phyloP scores from a whole-genome alignment of 345 rosid genomes.

The Gynandropsis gynandra region DNA sequence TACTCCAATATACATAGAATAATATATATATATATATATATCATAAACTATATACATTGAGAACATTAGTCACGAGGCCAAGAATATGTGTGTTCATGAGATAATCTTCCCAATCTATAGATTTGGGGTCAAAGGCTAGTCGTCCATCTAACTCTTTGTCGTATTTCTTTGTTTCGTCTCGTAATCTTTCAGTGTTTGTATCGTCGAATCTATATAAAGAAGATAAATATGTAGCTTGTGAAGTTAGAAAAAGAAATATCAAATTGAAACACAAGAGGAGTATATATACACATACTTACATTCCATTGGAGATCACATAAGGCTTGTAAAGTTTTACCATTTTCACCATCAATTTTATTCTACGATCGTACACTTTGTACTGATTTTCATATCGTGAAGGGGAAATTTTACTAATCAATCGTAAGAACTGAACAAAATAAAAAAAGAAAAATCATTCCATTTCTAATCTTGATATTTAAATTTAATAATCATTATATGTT shows the following conservation, averaged over 20 bases:
- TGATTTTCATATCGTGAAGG: slow-evolving; percentile 24
- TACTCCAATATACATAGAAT: too few species aligned
- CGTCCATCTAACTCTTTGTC: slow-evolving; percentile 28
- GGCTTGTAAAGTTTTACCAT: slow-evolving; percentile 70
- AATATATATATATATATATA: neutral
- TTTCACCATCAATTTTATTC: slow-evolving; percentile 44
- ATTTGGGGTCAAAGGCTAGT: slow-evolving; percentile 45
- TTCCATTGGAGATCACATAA: slow-evolving; percentile 62
- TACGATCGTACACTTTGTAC: slow-evolving; percentile 20
- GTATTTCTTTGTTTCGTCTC: slow-evolving; percentile 28
- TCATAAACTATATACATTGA: slow-evolving; percentile 25
- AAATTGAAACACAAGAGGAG: too few species aligned
- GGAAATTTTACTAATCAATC: slow-evolving; percentile 19
- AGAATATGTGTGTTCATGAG: slow-evolving; percentile 49
- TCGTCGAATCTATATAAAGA: slow-evolving; percentile 51
- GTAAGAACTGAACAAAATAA: slow-evolving; percentile 14
- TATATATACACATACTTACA: slow-evolving; percentile 64
- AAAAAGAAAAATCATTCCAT: slow-evolving; percentile 17
- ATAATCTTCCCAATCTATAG: slow-evolving; percentile 61
- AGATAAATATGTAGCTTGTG: neutral
- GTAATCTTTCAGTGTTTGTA: slow-evolving; percentile 40
- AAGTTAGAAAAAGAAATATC: neutral
- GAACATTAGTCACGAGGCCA: slow-evolving; percentile 44
- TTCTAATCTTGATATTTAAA: slow-evolving; percentile 1
- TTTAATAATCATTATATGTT: neutral